Evolutionary conservation across 176 grass and related monocot genomes (phyloP), one percentile per base, ranked within the genome.

Genomic region (Rhipidocladum racemiflorum): DNA sequence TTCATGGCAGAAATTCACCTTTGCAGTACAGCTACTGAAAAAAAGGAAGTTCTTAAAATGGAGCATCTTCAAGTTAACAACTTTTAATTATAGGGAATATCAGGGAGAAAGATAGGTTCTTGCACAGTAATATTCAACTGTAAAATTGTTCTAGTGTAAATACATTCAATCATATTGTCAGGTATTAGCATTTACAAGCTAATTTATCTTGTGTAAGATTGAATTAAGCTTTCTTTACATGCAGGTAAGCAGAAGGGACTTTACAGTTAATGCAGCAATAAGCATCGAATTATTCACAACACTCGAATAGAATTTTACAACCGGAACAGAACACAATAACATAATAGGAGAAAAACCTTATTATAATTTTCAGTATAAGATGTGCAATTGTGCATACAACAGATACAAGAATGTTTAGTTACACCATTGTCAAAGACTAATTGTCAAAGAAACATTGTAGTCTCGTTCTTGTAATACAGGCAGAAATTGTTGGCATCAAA

Each of bases 1-100:
- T 65, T 83, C 74, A 91, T 88, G n/a, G 73, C 39, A 4, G 32
- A 18, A 49, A 72, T 77, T 55, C 21, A 53, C 8, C 54, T 56
- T 34, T 28, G n/a, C 48, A 77, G 29, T 71, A 40, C 38, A 7
- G 34, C 36, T 29, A 28, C 62, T 35, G n/a, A 72, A 17, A 61
- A 72, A 49, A 30, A 65, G 6, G 24, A 84, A 14, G 13, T 82
- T 48, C 32, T 16, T 5, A 49, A 39, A 24, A 55, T 24, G 66
- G 66, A 77, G 28, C 4, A 71, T 71, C 13, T 28, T 46, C 27
- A 63, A 44, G 15, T 1, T 40, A 40, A 77, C 5, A 17, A 53
- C 3, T 61, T 3, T 51, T 29, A 23, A 62, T 72, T 1, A 38
- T 8, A 54, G 18, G 6, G 5, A 42, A 27, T 20, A 9, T 72